Evolutionary conservation across 495 filamentous ascomycete genomes (phyloP).

Genomic region (Penicillium coprophilum): DNA sequence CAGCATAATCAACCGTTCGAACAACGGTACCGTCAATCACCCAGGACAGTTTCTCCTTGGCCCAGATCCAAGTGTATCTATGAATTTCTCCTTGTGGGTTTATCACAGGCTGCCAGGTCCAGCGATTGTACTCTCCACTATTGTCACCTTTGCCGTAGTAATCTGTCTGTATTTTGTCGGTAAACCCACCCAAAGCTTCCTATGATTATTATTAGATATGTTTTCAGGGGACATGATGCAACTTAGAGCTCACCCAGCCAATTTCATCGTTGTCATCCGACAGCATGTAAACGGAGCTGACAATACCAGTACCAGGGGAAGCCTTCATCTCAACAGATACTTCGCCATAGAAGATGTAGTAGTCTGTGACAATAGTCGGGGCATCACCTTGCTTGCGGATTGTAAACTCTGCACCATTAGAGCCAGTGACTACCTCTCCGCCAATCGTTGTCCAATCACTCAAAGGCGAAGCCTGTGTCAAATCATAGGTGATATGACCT

Average conservation of each 20-base stretch:
- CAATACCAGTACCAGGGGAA: neutral
- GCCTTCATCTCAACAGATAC: constrained; percentile 1
- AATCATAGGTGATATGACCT: neutral
- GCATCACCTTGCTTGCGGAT: neutral
- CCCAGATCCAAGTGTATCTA: constrained; percentile 2
- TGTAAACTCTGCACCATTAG: neutral
- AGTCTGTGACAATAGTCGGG: neutral
- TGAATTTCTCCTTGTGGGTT: neutral
- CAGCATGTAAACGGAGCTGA: neutral
- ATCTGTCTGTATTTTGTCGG: neutral
- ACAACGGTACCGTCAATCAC: neutral
- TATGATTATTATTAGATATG: neutral
- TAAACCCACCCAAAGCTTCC: neutral
- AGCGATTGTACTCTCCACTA: neutral
- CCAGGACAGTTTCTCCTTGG: neutral
- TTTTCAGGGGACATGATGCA: neutral
- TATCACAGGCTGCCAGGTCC: neutral
- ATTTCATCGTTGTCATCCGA: neutral
- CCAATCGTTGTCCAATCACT: neutral
- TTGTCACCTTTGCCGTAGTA: neutral
- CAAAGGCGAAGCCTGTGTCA: neutral
- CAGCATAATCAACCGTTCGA: neutral
- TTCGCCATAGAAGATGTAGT: constrained; percentile 3
- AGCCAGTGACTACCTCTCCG: neutral
- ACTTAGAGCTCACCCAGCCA: neutral